Percentiles rank a stretch among this genome's conserved stretches.
Evolutionary conservation across 805 yeast genomes (phyloP).

Genomic region (Nakazawaea wickerhamii): DNA sequence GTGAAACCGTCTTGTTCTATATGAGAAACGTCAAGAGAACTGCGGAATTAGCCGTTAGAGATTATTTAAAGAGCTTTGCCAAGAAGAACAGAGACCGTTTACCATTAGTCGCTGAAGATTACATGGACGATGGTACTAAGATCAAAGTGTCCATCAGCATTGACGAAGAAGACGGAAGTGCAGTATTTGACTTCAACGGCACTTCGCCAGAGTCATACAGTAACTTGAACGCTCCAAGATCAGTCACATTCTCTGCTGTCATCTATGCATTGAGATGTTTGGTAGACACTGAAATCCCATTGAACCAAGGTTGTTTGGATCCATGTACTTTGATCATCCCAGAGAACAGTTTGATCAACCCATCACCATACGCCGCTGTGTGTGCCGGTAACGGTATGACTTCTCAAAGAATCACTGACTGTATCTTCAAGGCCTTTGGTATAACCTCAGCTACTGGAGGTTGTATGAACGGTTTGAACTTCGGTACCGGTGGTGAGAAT

Average conservation of each 20-base stretch:
- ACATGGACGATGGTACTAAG: conserved; percentile 47
- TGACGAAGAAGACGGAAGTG: conserved; percentile 29
- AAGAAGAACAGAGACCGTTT: conserved; percentile 30
- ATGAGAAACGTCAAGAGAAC: conserved; percentile 41
- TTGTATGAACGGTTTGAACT: conserved; percentile 79
- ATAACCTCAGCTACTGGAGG: conserved; percentile 88
- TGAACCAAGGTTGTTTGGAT: conserved; percentile 48
- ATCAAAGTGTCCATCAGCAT: conserved; percentile 37
- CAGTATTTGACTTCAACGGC: conserved; percentile 42
- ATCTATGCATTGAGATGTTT: conserved; percentile 44
- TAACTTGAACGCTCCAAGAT: conserved; percentile 46
- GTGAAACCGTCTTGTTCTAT: conserved; percentile 37
- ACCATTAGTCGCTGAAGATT: conserved; percentile 37
- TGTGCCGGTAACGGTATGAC: conserved; percentile 55
- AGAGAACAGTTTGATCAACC: conserved; percentile 24
- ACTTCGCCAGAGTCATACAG: conserved; percentile 44
- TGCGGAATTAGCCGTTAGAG: conserved; percentile 43
- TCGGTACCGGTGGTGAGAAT: conserved; percentile 60
- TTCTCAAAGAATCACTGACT: conserved; percentile 80
- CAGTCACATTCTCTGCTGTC: conserved; percentile 46
- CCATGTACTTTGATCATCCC: conserved; percentile 32
- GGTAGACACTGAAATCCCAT: conserved; percentile 45
- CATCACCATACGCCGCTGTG: conserved; percentile 41
- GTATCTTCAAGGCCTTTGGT: conserved; percentile 66
- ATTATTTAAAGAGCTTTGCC: conserved; percentile 30